A percentile compares a stretch with the other conserved stretches of the same genome.
These are phyloP conservation scores for Sherardia arvensis DNA, from an alignment of 257 asterid species.

Conservation along the genomic window DNA sequence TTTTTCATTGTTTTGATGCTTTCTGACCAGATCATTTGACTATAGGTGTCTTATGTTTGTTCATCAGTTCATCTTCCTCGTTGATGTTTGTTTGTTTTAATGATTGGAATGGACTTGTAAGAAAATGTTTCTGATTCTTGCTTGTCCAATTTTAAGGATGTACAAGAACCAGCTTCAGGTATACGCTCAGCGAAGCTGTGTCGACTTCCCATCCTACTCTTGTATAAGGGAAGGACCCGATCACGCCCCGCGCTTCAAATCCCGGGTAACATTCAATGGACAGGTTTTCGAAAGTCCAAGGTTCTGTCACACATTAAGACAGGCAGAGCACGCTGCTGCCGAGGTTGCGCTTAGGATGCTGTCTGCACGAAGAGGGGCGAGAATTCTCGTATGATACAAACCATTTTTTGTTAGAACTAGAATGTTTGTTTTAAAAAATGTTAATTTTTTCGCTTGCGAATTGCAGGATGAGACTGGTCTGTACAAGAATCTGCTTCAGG, in stretches of 20 bases:
- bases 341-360: constrained; percentile 21
- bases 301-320: constrained; percentile 20
- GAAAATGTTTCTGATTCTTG: neutral
- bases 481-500: constrained; percentile 78
- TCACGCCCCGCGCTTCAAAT: constrained; percentile 23
- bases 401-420: no score
- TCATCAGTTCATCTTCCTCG: neutral
- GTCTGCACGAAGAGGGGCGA: constrained; percentile 15
- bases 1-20: neutral
- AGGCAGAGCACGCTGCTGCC: constrained; percentile 24
- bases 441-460: no score
- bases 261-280: constrained; percentile 13
- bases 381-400: constrained; percentile 13
- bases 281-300: constrained; percentile 20
- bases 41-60: neutral
- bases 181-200: constrained; percentile 21
- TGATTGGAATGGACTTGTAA: no score
- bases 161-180: constrained; percentile 25
- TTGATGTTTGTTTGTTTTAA: constrained; percentile 1
- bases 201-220: constrained; percentile 21
- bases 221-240: constrained; percentile 24
- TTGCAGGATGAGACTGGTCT: constrained; percentile 84
- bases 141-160: constrained; percentile 8
- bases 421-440: no score
- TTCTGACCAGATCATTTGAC: constrained; percentile 2